Conservation (phyloP, 2,329 filamentous ascomycete species). For the Paecilomyces sp. region DNA sequence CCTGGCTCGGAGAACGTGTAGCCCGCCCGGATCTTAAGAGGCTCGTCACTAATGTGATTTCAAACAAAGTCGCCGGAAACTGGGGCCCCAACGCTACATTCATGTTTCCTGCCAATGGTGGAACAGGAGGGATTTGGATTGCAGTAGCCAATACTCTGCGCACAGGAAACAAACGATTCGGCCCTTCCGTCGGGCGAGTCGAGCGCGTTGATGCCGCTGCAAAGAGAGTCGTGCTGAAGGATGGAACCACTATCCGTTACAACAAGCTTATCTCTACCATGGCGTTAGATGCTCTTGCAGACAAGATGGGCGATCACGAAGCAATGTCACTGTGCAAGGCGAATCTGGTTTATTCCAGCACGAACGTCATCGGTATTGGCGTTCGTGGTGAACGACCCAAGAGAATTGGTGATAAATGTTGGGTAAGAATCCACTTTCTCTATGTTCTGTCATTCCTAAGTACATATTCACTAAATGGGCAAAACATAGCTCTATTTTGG, state of each 20-base stretch:
- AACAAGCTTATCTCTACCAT: constrained; percentile 92
- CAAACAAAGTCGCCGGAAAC: constrained; percentile 91
- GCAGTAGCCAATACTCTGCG: constrained; percentile 90
- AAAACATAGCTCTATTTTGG: constrained; percentile 79
- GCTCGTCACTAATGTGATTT: constrained; percentile 87
- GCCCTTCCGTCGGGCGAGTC: constrained; percentile 61
- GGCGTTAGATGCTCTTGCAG: constrained; percentile 81
- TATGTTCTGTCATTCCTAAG: neutral
- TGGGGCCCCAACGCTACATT: constrained; percentile 99
- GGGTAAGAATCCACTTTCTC: constrained; percentile 49
- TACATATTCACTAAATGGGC: neutral
- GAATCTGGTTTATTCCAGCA: constrained; percentile 84
- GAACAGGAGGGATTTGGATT: constrained; percentile 98
- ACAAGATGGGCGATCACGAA: constrained; percentile 81
- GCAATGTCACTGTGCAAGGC: constrained; percentile 69
- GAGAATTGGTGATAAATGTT: constrained; percentile 98
- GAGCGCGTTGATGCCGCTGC: constrained; percentile 73
- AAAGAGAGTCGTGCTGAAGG: constrained; percentile 73
- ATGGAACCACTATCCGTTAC: constrained; percentile 85
- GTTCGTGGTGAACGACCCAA: constrained; percentile 85
- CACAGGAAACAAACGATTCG: constrained; percentile 84
- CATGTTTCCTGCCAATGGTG: constrained; percentile 91
- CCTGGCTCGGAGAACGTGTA: constrained; percentile 97
- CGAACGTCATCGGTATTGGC: constrained; percentile 94
- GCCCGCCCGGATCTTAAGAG: constrained; percentile 93